Percentiles rank a stretch among this genome's conserved stretches.
These are phyloP conservation scores for Malus hybrid DNA, from an alignment of 331 rosid species.

Conservation along the genomic window DNA sequence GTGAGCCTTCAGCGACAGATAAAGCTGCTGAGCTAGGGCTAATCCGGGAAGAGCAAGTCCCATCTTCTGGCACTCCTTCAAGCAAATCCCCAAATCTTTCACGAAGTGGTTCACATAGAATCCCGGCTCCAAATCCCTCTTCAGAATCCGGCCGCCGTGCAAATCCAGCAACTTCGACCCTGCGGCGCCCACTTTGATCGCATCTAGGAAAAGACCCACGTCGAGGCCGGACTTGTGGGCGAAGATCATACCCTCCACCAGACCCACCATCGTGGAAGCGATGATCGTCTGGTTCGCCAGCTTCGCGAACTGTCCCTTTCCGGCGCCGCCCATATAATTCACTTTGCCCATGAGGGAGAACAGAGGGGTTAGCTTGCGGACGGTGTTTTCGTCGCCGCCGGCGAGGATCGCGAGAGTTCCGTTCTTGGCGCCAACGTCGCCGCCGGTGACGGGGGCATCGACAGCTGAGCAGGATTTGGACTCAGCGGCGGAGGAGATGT, in stretches of 20 bases:
- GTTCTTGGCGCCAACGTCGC: constrained; percentile 76
- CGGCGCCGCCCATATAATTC: constrained; percentile 77
- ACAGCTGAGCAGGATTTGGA: constrained; percentile 44
- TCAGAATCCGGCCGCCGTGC: constrained; percentile 53
- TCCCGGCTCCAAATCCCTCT: constrained; percentile 77
- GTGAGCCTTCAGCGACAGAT: constrained; percentile 71
- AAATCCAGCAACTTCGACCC: constrained; percentile 68
- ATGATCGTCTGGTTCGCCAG: constrained; percentile 74
- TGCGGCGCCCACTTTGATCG: constrained; percentile 78
- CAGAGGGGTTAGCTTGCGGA: constrained; percentile 33
- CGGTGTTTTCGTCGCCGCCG: constrained; percentile 51
- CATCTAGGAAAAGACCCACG: constrained; percentile 49
- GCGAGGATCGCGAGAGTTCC: constrained; percentile 76
- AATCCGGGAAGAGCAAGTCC: constrained; percentile 81
- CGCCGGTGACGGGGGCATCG: constrained; percentile 93
- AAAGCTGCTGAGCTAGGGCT: constrained; percentile 92
- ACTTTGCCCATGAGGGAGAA: constrained; percentile 63
- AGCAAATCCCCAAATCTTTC: constrained; percentile 87
- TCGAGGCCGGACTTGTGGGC: constrained; percentile 86
- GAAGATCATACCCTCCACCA: constrained; percentile 82
- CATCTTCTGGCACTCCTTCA: constrained; percentile 86
- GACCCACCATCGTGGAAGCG: constrained; percentile 79
- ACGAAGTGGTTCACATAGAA: constrained; percentile 82
- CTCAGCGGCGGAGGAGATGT: constrained; percentile 51
- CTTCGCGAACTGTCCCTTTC: constrained; percentile 90